A percentile compares a stretch with the other conserved stretches of the same genome.
Evolutionary conservation across 78 protist genomes (phyloP).

Genomic region (slime mould (Dictyostelium discoideum)): dicty_2.7 NC_007088.5:780501-781000

Average conservation of each 20-base stretch:
- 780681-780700: constrained; percentile 46
- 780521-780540: constrained; percentile 7
- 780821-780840: constrained; percentile 22
- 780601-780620: not conserved
- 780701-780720: constrained; percentile 49
- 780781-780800: not conserved
- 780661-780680: constrained; percentile 11
- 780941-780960: constrained; percentile 2
- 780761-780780: constrained; percentile 27
- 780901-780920: not conserved
- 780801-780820: constrained; percentile 26
- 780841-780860: constrained; percentile 34
- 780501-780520: not conserved
- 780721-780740: constrained; percentile 37
- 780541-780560: constrained; percentile 8
- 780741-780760: constrained; percentile 51
- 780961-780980: constrained; percentile 9
- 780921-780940: not conserved
- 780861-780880: constrained; percentile 32
- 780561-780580: not conserved
- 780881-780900: constrained; percentile 38
- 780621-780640: not conserved
- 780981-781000: constrained; percentile 1
- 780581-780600: constrained; percentile 6
- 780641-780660: constrained; percentile 3